phyloP scores from a whole-genome alignment of 2,329 filamentous ascomycete species.

The Apiospora arundinis region DNA sequence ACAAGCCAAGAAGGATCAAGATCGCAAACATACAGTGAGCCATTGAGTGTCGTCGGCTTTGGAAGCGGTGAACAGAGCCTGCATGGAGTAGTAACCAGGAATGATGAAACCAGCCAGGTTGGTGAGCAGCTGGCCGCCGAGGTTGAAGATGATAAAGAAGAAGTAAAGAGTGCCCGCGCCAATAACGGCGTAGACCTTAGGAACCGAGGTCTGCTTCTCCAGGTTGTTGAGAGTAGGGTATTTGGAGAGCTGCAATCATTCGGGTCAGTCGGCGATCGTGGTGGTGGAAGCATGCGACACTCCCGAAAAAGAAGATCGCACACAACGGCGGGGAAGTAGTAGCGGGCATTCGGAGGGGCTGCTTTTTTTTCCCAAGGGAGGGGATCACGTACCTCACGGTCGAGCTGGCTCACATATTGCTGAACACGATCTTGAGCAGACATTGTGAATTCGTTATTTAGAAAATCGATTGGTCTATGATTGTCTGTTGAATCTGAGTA shows the following conservation, averaged over 20 bases:
- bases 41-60: conserved; percentile 85
- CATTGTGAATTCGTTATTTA: conserved; percentile 58
- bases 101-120: conserved; percentile 86
- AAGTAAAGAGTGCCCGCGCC: conserved; percentile 82
- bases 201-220: conserved; percentile 82
- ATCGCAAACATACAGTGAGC: conserved; percentile 65
- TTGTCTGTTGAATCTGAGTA: not conserved
- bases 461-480: not conserved
- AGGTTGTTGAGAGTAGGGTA: conserved; percentile 84
- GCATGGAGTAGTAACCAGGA: conserved; percentile 83
- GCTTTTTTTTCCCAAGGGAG: not conserved
- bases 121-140: conserved; percentile 85
- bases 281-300: conserved; percentile 13
- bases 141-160: conserved; percentile 92
- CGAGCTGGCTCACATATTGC: conserved; percentile 78
- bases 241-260: conserved; percentile 73
- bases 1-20: not conserved
- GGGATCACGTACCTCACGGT: conserved; percentile 72
- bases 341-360: not conserved
- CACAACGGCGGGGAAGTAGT: conserved; percentile 8
- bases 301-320: not conserved
- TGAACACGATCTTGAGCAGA: conserved; percentile 79
- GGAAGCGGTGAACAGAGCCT: conserved; percentile 73
- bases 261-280: conserved; percentile 10
- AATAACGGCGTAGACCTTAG: conserved; percentile 84